Evolutionary conservation across 2,329 filamentous ascomycete genomes (phyloP).

Genomic region (Ophiostoma quercus): DNA sequence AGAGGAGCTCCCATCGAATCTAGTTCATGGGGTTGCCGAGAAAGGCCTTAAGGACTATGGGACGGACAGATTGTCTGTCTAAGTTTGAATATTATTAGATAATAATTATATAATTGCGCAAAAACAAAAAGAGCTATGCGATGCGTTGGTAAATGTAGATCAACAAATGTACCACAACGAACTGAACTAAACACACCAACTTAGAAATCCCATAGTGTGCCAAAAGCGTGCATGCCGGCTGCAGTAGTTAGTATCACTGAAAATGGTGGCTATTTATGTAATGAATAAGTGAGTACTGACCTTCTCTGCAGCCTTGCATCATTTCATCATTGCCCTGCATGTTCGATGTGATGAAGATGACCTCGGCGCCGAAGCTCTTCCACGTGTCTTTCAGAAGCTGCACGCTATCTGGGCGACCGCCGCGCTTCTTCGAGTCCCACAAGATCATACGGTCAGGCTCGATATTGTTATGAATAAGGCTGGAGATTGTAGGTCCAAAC

Average conservation of each 20-base stretch:
- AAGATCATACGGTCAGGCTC: slow-evolving; percentile 40
- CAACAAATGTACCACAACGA: too few species aligned
- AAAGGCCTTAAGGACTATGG: neutral
- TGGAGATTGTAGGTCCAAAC: slow-evolving; percentile 39
- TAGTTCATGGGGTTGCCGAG: neutral
- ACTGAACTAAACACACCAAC: neutral
- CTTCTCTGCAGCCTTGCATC: slow-evolving; percentile 39
- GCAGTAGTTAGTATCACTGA: neutral
- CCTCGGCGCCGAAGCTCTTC: slow-evolving; percentile 38
- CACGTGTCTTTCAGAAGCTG: slow-evolving; percentile 39
- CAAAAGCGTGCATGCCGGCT: neutral
- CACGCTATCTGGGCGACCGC: slow-evolving; percentile 38
- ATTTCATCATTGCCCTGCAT: slow-evolving; percentile 41
- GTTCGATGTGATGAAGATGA: slow-evolving; percentile 42
- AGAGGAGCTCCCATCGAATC: too few species aligned
- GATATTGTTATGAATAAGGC: slow-evolving; percentile 38
- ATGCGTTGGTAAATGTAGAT: neutral
- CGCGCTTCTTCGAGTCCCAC: slow-evolving; percentile 40
- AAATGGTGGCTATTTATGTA: neutral
- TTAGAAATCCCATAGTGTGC: neutral
- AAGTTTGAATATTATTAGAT: neutral
- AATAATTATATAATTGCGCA: neutral
- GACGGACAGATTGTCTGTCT: neutral
- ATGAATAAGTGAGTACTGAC: slow-evolving; percentile 29
- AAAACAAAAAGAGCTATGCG: neutral